Conservation (phyloP, 1,139 yeast species). For the Candida labiduridarum region DNA sequence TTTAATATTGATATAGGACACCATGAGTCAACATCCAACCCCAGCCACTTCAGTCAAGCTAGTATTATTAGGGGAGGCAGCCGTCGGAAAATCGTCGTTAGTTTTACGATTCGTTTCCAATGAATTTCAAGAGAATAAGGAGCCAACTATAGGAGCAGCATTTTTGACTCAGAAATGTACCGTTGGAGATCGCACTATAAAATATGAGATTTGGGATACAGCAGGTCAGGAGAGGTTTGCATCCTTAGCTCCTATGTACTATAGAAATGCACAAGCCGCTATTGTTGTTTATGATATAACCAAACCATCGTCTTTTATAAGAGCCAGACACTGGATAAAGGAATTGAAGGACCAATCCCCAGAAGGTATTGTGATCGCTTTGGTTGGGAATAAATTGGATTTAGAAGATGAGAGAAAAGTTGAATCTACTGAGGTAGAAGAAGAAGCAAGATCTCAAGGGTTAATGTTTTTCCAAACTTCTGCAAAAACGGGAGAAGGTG, state of each 20-base stretch:
- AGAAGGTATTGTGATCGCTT: constrained; percentile 86
- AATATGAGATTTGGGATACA: constrained; percentile 98
- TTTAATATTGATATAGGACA: neutral
- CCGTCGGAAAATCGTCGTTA: constrained; percentile 93
- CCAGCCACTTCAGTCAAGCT: constrained; percentile 64
- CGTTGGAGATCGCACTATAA: constrained; percentile 85
- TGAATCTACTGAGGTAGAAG: constrained; percentile 83
- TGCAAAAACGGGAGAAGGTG: constrained; percentile 88
- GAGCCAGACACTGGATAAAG: constrained; percentile 99
- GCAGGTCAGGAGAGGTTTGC: constrained; percentile 99
- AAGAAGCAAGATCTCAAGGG: constrained; percentile 70
- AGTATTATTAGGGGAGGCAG: constrained; percentile 94
- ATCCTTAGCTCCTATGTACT: constrained; percentile 95
- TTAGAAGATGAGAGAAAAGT: constrained; percentile 69
- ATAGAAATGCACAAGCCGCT: constrained; percentile 98
- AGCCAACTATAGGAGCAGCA: constrained; percentile 98
- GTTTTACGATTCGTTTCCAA: constrained; percentile 92
- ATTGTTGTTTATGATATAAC: constrained; percentile 94
- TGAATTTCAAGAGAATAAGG: constrained; percentile 95
- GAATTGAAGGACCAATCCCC: constrained; percentile 95
- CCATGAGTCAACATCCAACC: constrained; percentile 16
- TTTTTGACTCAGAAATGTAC: constrained; percentile 93
- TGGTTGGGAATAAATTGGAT: constrained; percentile 92
- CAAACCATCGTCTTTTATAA: constrained; percentile 94
- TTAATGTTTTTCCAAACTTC: constrained; percentile 88